Evolutionary conservation across 768 basidiomycete genomes (phyloP).

Genomic region (Boletus eberwhitei): DNA sequence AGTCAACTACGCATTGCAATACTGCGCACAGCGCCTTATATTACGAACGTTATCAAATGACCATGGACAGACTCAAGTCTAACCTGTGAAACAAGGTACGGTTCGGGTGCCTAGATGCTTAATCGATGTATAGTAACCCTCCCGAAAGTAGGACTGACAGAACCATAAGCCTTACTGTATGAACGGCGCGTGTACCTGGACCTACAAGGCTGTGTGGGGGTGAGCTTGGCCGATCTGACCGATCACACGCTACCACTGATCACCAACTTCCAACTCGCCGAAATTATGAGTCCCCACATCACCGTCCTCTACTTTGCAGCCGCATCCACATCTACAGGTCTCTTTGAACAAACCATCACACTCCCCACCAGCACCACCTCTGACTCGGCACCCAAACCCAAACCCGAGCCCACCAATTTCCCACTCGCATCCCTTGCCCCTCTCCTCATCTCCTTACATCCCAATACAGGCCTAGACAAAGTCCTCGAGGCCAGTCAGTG

Average conservation of each 20-base stretch:
- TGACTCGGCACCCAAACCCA: neutral
- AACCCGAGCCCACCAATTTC: slow-evolving; percentile 16
- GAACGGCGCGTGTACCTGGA: too few species aligned
- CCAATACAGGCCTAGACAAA: slow-evolving; percentile 45
- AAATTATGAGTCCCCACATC: slow-evolving; percentile 29
- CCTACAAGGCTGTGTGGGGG: neutral
- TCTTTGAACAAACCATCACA: slow-evolving; percentile 49
- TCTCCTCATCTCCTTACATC: slow-evolving; percentile 54
- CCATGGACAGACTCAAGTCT: neutral
- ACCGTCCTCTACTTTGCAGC: slow-evolving; percentile 55
- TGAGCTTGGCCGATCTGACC: neutral
- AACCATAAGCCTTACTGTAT: too few species aligned
- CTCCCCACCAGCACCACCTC: slow-evolving; percentile 39
- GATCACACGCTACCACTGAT: too few species aligned
- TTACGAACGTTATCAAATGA: neutral
- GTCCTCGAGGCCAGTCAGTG: slow-evolving; percentile 63
- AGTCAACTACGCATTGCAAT: neutral
- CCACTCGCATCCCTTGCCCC: slow-evolving; percentile 48
- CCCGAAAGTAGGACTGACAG: too few species aligned
- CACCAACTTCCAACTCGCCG: too few species aligned
- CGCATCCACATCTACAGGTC: slow-evolving; percentile 67
- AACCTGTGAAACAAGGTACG: neutral
- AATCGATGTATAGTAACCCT: neutral
- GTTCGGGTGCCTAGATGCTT: neutral
- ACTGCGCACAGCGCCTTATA: neutral